phyloP scores from a whole-genome alignment of 257 asterid genomes.

The Solanum rostratum region DNA sequence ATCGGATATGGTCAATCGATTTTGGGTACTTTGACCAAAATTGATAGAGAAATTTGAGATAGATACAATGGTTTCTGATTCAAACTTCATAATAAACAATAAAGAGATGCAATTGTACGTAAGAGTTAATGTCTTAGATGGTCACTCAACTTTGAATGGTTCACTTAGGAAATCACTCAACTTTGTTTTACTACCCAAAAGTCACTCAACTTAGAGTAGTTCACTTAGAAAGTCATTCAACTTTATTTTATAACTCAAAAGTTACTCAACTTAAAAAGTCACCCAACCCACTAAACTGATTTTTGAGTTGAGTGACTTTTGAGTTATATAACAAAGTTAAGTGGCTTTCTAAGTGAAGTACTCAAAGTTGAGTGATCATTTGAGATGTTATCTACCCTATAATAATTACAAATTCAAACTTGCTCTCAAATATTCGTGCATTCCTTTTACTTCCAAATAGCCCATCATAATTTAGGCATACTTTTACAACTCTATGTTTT shows the following conservation, averaged over 20 bases:
- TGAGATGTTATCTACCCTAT: not conserved
- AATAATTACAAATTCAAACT: not conserved
- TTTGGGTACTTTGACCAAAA: not conserved
- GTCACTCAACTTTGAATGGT: not conserved
- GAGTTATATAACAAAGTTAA: not conserved
- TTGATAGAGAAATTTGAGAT: not conserved
- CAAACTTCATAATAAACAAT: not conserved
- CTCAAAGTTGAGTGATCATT: not conserved
- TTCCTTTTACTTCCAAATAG: not conserved
- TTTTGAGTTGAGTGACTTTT: not conserved
- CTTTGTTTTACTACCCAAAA: not conserved
- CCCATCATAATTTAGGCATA: not conserved
- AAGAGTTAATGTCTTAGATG: not conserved
- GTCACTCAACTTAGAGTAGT: not conserved
- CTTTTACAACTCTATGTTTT: not conserved
- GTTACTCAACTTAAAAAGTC: not conserved
- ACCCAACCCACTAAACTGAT: not conserved
- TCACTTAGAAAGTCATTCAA: not conserved
- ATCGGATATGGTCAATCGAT: not conserved
- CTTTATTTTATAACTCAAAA: not conserved
- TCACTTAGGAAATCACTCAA: not conserved
- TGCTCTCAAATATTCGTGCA: not conserved
- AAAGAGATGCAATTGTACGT: not conserved
- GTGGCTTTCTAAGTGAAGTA: not conserved
- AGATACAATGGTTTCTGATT: not conserved